A percentile compares a stretch with the other conserved stretches of the same genome.
phyloP scores from a whole-genome alignment of 2,329 filamentous ascomycete genomes.

The Trichoderma semiorbis region DNA sequence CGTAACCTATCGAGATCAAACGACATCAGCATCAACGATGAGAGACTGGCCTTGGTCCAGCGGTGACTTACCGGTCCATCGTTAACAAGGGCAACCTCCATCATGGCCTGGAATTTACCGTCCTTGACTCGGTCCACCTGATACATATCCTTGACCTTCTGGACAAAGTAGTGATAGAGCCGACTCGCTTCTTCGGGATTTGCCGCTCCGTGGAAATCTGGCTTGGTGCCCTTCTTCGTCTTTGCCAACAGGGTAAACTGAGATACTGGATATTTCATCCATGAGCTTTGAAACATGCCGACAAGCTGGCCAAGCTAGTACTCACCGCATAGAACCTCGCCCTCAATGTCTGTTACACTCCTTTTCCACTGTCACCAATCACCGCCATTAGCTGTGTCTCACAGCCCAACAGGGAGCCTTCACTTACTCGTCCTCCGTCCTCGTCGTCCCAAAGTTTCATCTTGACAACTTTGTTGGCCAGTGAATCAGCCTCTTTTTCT shows the following conservation, averaged over 20 bases:
- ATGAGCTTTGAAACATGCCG: not conserved
- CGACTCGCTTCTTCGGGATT: conserved; percentile 72
- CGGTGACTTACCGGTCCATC: conserved; percentile 61
- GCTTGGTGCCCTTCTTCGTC: conserved; percentile 94
- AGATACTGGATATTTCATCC: conserved; percentile 62
- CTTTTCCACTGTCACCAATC: conserved; percentile 70
- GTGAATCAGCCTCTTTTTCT: conserved; percentile 76
- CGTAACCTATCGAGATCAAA: conserved; percentile 23
- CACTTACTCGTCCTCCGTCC: conserved; percentile 58
- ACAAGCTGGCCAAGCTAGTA: not conserved
- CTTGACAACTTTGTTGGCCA: conserved; percentile 84
- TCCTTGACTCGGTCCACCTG: conserved; percentile 75
- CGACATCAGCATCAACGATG: not conserved
- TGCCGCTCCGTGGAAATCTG: conserved; percentile 88
- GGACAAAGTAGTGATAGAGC: conserved; percentile 81
- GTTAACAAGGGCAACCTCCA: conserved; percentile 92
- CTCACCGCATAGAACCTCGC: conserved; percentile 90
- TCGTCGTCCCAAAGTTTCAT: conserved; percentile 90
- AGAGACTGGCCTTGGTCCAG: not conserved
- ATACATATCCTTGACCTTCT: conserved; percentile 71
- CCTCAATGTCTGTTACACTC: conserved; percentile 80
- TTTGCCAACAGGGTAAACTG: conserved; percentile 93
- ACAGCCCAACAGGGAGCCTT: not conserved
- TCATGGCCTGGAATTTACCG: conserved; percentile 98
- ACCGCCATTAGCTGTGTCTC: not conserved